Conservation (phyloP, 257 asterid genomes). For the Buddleja alternifolia region DNA sequence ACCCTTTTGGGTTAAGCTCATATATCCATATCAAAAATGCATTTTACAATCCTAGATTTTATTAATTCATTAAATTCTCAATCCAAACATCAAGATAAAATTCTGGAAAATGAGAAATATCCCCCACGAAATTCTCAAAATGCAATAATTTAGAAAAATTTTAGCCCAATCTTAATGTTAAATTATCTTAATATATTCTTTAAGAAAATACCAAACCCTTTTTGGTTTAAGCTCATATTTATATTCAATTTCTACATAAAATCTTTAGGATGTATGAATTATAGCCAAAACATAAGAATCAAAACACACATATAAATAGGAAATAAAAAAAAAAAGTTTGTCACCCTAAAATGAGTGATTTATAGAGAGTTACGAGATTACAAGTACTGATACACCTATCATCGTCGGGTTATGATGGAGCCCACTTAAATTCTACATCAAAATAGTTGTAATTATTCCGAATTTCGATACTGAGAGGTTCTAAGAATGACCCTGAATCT, state of each 20-base stretch:
- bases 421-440: too few relatives aligned
- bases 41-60: not conserved
- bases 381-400: too few relatives aligned
- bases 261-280: not conserved
- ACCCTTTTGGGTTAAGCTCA: slow-evolving; percentile 7
- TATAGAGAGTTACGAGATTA: too few relatives aligned
- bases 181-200: not conserved
- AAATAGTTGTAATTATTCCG: too few relatives aligned
- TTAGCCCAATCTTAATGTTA: slow-evolving; percentile 14
- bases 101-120: not conserved
- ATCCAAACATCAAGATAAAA: not conserved
- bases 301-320: not conserved
- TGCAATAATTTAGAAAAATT: not conserved
- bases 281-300: not conserved
- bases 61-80: not conserved
- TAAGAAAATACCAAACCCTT: slow-evolving; percentile 8
- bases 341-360: not conserved
- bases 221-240: not conserved
- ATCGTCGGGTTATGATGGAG: too few relatives aligned
- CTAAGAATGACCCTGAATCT: too few relatives aligned
- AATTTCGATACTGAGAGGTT: too few relatives aligned
- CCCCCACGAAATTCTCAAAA: not conserved
- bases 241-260: not conserved
- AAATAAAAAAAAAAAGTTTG: not conserved
- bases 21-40: too few relatives aligned